Base-by-base conservation (phyloP, 2,329 filamentous ascomycete genomes). In the Aureobasidium zeae region DNA sequence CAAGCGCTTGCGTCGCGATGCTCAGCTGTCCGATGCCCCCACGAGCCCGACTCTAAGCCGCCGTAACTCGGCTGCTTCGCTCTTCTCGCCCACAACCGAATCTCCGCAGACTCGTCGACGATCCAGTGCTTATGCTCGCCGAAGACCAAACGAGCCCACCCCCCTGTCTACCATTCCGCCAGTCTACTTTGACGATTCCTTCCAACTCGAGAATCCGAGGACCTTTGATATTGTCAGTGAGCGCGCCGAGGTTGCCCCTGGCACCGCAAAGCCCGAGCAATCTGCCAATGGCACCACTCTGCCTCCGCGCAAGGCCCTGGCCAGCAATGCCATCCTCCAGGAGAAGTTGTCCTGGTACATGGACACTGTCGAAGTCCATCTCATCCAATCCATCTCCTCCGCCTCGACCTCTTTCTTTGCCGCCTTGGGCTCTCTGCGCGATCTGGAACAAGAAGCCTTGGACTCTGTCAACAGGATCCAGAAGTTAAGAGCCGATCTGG, bases 291-390 rank as follows among this genome's bases (percentile, higher is more conserved):
- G 73, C 9, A 79, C 83, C 6, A 60, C 67, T 31, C 61, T 64
- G 13, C 63, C 66, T 10, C 71, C 70, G 7, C 77, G 89, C 48
- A 96, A 95, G 60, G 84, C 86, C 1, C 70, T 98, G 20, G 89
- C 89, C 6, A 95, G 88, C 0, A 98, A 98, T 63, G 91, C 91
- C 0, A 98, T 98, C 47, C 63, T 98, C 25, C 91, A 98, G 60
- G 91, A 98, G 63, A 98, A 98, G 63, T 70, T 98, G 10, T 96
- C 91, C 0, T 98, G 91, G 91, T 98, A 98, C 62, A 94, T 98
- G 87, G 91, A 98, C 60, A 98, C 91, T 0, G 87, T 98, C 16
- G 91, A 98, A 60, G 86, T 98, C 44, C 91, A 98, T 60, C 70
- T 98, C 6, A 95, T 98, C 54, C 86, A 86, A 22, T 94, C 88